These are phyloP conservation scores for Polysphondylium violaceum DNA, from an alignment of 78 protist genomes.

Conservation along the genomic window DNA sequence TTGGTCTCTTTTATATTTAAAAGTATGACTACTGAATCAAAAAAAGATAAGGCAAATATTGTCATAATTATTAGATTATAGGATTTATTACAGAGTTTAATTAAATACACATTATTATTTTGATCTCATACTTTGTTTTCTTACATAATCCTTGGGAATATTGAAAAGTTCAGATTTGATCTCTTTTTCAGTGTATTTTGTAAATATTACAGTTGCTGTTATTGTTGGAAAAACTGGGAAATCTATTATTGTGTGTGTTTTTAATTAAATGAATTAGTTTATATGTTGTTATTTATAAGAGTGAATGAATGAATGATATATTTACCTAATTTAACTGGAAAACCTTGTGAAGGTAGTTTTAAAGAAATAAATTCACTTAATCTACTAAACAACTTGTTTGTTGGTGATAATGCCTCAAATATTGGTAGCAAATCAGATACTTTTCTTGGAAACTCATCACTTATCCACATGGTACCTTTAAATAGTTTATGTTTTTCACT, in stretches of 20 bases:
- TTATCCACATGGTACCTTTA: constrained; percentile 60
- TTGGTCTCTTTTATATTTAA: no score
- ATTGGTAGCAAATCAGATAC: constrained; percentile 67
- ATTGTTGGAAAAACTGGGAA: constrained; percentile 68
- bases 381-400: constrained; percentile 61
- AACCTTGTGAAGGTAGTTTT: constrained; percentile 68
- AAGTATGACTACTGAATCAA: no score
- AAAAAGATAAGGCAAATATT: no score
- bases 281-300: neutral
- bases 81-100: no score
- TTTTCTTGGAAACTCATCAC: constrained; percentile 55
- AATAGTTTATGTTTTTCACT: constrained; percentile 32
- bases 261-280: neutral
- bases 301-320: neutral
- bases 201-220: constrained; percentile 72
- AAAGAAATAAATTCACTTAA: constrained; percentile 45
- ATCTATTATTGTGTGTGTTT: no score
- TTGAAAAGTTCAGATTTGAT: neutral
- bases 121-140: no score
- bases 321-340: constrained; percentile 67
- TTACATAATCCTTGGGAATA: constrained; percentile 17
- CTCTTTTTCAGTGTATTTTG: constrained; percentile 43
- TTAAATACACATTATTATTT: no score
- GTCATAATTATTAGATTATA: no score
- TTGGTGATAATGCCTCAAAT: constrained; percentile 54